Conservation (phyloP, 108 stramenopile genomes). For the Nitzschia sp. region DNA sequence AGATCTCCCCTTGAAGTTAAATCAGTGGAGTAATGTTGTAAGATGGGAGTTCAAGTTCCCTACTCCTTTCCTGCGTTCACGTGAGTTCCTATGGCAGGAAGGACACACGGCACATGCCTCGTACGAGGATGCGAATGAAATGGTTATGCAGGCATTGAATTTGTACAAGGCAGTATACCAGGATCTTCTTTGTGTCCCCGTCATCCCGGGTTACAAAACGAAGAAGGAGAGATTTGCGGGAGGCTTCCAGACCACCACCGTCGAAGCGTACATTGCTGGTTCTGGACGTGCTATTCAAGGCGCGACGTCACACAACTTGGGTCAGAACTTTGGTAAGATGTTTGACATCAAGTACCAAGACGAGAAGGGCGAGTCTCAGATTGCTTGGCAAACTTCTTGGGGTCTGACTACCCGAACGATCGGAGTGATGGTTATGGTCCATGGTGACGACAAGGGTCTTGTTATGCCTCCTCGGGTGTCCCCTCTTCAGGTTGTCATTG, state of each 20-base stretch:
- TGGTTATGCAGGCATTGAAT: constrained; percentile 96
- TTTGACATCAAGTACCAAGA: constrained; percentile 97
- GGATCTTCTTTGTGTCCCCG: constrained; percentile 98
- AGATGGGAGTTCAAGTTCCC: constrained; percentile 99
- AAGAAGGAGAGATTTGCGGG: constrained; percentile 99
- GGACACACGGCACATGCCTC: constrained; percentile 99
- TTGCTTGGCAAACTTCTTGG: constrained; percentile 99
- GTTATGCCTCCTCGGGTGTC: constrained; percentile 97
- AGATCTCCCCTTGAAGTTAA: constrained; percentile 97
- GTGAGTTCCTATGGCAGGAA: constrained; percentile 99
- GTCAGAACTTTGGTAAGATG: constrained; percentile 99
- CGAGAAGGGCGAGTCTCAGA: constrained; percentile 86
- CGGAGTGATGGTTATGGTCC: constrained; percentile 99
- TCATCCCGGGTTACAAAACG: constrained; percentile 97
- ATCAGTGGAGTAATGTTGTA: constrained; percentile 99
- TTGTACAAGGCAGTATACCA: constrained; percentile 97
- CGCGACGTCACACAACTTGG: constrained; percentile 97
- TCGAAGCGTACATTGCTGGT: constrained; percentile 98
- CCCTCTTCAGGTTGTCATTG: constrained; percentile 95
- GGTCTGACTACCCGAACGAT: constrained; percentile 98
- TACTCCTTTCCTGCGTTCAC: constrained; percentile 95
- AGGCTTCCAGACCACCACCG: constrained; percentile 95
- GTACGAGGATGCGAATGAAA: constrained; percentile 94
- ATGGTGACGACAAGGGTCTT: constrained; percentile 98
- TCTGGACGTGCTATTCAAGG: constrained; percentile 99